Conservation (phyloP, 1,284 basidiomycete species). For the Rhodotorula mucilaginosa region DNA sequence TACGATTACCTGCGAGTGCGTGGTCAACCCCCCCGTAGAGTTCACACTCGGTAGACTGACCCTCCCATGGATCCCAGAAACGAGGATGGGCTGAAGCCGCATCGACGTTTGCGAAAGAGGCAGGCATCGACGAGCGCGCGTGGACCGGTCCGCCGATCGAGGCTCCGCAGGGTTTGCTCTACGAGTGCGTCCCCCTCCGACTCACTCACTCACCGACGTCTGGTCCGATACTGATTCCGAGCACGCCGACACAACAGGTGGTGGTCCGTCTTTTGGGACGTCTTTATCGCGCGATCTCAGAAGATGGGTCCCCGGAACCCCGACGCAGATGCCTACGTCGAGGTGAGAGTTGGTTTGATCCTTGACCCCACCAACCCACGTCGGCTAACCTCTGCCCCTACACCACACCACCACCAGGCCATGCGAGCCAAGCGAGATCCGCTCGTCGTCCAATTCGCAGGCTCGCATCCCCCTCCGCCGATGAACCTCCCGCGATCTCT, state of each 20-base stretch:
- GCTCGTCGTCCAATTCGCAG: slow-evolving; percentile 28
- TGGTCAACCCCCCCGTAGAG: too few relatives aligned
- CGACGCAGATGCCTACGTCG: slow-evolving; percentile 48
- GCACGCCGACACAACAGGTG: slow-evolving; percentile 41
- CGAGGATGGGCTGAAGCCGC: slow-evolving; percentile 39
- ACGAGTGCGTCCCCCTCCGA: slow-evolving; percentile 47
- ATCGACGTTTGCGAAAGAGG: slow-evolving; percentile 33
- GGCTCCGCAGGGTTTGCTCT: slow-evolving; percentile 49
- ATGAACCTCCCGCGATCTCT: slow-evolving; percentile 39
- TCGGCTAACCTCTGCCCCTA: too few relatives aligned
- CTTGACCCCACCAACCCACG: too few relatives aligned
- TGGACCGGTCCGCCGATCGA: slow-evolving; percentile 48
- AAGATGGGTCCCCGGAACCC: slow-evolving; percentile 48
- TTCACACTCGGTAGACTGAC: too few relatives aligned
- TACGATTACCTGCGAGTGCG: slow-evolving; percentile 41
- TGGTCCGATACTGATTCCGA: neutral
- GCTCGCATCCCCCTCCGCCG: slow-evolving; percentile 10
- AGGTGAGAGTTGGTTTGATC: slow-evolving; percentile 42
- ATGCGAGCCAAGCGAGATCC: slow-evolving; percentile 38
- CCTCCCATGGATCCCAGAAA: too few relatives aligned
- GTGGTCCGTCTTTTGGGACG: slow-evolving; percentile 53
- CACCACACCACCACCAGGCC: slow-evolving; percentile 15
- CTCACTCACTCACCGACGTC: neutral
- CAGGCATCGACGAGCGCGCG: slow-evolving; percentile 35
- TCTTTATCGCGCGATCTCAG: slow-evolving; percentile 48